A percentile compares a stretch with the other conserved stretches of the same genome.
Conservation (phyloP, 352 stramenopile genomes). For the Phytopythium helicoides region DNA sequence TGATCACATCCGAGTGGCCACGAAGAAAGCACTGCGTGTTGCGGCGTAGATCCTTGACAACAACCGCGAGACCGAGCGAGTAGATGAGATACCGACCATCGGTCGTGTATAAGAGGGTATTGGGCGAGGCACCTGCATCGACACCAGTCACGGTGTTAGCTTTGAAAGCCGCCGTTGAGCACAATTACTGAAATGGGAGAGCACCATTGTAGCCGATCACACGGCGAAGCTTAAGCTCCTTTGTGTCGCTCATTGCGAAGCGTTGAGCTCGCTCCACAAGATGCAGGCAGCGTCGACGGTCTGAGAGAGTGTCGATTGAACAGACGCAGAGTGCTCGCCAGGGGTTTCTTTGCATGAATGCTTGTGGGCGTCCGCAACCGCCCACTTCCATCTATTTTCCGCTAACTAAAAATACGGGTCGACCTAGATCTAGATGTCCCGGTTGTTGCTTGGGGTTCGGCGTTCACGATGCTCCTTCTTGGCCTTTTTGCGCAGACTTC, state of each 20-base stretch:
- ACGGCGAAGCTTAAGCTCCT: slow-evolving; percentile 70
- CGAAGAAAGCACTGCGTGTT: slow-evolving; percentile 89
- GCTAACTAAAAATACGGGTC: not conserved
- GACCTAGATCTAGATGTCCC: slow-evolving; percentile 16
- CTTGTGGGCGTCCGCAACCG: too few species aligned
- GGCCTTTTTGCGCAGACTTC: slow-evolving; percentile 80
- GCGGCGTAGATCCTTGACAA: slow-evolving; percentile 77
- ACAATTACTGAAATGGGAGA: slow-evolving; percentile 1
- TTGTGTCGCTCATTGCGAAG: slow-evolving; percentile 55
- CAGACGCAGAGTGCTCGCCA: slow-evolving; percentile 1
- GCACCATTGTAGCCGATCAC: slow-evolving; percentile 84
- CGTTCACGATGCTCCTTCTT: slow-evolving; percentile 42
- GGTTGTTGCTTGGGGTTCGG: not conserved
- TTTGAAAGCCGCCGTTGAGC: too few species aligned
- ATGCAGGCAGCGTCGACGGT: slow-evolving; percentile 1
- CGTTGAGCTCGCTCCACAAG: not conserved
- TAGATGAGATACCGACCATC: slow-evolving; percentile 85
- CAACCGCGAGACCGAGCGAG: slow-evolving; percentile 81
- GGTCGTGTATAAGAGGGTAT: slow-evolving; percentile 79
- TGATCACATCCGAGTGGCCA: slow-evolving; percentile 92
- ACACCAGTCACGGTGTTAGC: slow-evolving; percentile 4
- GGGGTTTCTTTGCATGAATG: not conserved
- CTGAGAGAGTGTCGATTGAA: slow-evolving; percentile 4
- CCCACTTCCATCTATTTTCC: too few species aligned
- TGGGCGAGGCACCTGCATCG: slow-evolving; percentile 40